Evolutionary conservation across 139 green algal species (phyloP), one percentile per base, ranked within the genome.

Genomic region (Coelastrella sp.): DNA sequence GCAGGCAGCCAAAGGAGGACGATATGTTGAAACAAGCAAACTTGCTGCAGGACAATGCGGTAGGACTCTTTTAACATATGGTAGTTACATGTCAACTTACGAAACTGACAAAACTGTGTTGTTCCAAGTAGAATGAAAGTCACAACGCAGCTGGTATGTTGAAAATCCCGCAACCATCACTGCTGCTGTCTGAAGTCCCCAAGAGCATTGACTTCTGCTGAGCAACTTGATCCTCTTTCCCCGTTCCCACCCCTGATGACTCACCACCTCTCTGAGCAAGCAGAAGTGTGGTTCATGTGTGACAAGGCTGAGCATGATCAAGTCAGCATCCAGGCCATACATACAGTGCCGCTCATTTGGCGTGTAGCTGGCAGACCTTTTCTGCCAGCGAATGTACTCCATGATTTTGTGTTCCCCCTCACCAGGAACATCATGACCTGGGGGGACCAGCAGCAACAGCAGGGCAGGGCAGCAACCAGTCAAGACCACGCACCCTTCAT

Each of bases 371-470:
- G 85, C 81, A n/a, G 73, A 67, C n/a, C 84, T 71, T 86, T 94
- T 94, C 82, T 94, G 69, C 90, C 89, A 94, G 25, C 96, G 91
- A 25, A 99, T 97, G 92, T 98, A 96, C 89, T 98, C 96, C 96
- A 99, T 98, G 88, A 99, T 97, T 89, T 99, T 99, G 93, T 99
- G 96, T 91, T 99, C 96, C 3, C 96, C 96, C 89, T 99, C 96
- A 7, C 96, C 96, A 9, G 96, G 95, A 41, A 99, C 95, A 50
- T 98, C 94, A 85, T 97, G 95, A 5, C 95, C 95, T 93, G 88
- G 11, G 32, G 19, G 30, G 2, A 2, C 27, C 53, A 27, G 17
- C 53, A 64, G 19, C 1, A 9, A 57, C 11, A 13, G 45, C 45
- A 13, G 45, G 15, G 15, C 45, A 9, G 15, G 15, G 11, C 45